Conservation (phyloP, 805 yeast species). For the Yarrowia sp. region DNA sequence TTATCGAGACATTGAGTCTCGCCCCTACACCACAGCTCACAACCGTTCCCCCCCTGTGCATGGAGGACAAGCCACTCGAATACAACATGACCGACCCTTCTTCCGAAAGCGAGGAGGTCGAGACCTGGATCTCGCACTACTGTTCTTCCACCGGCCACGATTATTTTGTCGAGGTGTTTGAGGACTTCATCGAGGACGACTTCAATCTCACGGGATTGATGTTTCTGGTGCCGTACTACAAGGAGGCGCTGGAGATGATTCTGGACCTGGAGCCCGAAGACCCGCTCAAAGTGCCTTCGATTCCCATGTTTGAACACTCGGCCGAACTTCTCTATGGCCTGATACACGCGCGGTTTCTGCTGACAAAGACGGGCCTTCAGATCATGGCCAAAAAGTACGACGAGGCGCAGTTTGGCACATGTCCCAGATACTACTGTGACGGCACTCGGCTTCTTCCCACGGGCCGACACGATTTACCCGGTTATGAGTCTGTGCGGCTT, state of each 20-base stretch:
- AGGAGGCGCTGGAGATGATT: conserved; percentile 88
- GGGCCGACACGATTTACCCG: conserved; percentile 87
- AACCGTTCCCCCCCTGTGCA: neutral
- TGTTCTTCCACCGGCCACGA: conserved; percentile 81
- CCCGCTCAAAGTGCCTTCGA: conserved; percentile 59
- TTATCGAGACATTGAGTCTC: too few species aligned
- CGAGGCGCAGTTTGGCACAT: conserved; percentile 81
- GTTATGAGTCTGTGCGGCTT: conserved; percentile 84
- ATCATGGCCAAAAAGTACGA: conserved; percentile 89
- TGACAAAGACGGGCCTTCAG: conserved; percentile 85
- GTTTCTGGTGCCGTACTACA: conserved; percentile 81
- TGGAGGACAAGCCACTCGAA: conserved; percentile 16
- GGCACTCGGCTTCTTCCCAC: conserved; percentile 88
- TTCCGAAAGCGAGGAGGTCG: conserved; percentile 45
- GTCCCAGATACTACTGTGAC: conserved; percentile 87
- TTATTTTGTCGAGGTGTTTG: conserved; percentile 86
- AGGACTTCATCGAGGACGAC: conserved; percentile 93
- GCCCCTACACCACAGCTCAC: too few species aligned
- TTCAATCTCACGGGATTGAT: conserved; percentile 90
- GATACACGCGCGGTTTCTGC: conserved; percentile 87
- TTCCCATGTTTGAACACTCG: conserved; percentile 77
- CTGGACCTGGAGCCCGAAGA: conserved; percentile 72
- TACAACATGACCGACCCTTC: conserved; percentile 28
- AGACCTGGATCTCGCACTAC: conserved; percentile 80
- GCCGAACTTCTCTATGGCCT: conserved; percentile 92